Evolutionary conservation across 1,139 yeast species (phyloP).

Genomic region (Meyerozyma sp.): DNA sequence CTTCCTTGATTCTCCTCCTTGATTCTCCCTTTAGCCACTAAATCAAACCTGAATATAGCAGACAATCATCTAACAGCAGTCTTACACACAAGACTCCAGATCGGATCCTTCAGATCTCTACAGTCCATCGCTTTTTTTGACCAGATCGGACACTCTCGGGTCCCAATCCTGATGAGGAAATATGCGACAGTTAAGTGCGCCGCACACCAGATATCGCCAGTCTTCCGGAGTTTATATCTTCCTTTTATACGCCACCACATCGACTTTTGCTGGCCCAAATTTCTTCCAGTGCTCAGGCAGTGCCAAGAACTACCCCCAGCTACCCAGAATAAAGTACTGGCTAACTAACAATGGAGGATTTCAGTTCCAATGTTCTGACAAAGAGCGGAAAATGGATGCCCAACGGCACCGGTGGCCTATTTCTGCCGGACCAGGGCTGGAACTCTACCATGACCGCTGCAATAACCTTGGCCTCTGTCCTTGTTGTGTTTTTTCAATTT

Average conservation of each 20-base stretch:
- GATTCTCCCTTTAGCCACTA: no score
- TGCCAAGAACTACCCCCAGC: background rate
- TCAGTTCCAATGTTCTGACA: background rate
- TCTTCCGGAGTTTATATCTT: background rate
- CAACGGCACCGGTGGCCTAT: background rate
- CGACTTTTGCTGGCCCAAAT: no score
- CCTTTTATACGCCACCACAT: background rate
- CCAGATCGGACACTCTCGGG: background rate
- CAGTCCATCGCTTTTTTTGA: no score
- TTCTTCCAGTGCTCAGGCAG: no score
- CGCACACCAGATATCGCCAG: background rate
- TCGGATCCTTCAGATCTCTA: no score
- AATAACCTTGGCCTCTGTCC: background rate
- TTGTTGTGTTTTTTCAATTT: background rate
- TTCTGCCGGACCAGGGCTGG: background rate
- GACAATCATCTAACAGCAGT: no score
- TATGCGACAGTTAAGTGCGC: background rate
- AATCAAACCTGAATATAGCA: no score
- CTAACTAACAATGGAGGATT: background rate
- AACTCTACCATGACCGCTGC: background rate
- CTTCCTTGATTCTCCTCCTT: no score
- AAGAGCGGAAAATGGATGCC: background rate
- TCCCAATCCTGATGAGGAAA: background rate
- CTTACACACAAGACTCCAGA: no score
- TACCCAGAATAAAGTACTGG: background rate